phyloP scores from a whole-genome alignment of 2,329 filamentous ascomycete genomes.

The Xylaria sp. region DNA sequence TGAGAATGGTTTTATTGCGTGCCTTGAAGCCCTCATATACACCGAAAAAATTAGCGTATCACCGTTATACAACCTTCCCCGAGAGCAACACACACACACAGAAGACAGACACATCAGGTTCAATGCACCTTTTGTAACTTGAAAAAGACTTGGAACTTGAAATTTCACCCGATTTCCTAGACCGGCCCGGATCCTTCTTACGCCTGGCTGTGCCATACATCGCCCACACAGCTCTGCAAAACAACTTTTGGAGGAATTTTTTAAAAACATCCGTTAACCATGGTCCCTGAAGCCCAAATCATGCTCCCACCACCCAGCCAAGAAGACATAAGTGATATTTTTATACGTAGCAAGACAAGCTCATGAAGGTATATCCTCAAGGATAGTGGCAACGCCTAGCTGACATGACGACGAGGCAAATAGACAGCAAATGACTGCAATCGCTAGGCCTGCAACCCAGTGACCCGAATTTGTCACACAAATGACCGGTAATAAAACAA shows the following conservation, averaged over 20 bases:
- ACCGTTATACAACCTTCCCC: constrained; percentile 4
- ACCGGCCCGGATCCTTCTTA: constrained; percentile 1
- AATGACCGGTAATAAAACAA: constrained; percentile 6
- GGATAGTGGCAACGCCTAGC: constrained; percentile 2
- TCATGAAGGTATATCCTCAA: constrained; percentile 7
- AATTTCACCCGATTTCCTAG: neutral
- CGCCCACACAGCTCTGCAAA: constrained; percentile 3
- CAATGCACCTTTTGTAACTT: neutral
- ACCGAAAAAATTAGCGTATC: constrained; percentile 1
- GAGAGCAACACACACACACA: neutral
- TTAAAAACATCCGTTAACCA: constrained; percentile 5
- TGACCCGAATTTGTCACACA: neutral
- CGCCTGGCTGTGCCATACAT: constrained; percentile 4
- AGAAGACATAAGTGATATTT: constrained; percentile 10
- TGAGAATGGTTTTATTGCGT: constrained; percentile 8
- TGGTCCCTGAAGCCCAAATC: constrained; percentile 4
- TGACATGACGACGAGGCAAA: neutral
- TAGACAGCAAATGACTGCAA: constrained; percentile 1
- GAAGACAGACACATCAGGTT: neutral
- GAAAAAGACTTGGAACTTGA: neutral
- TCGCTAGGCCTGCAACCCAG: neutral
- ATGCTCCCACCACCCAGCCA: constrained; percentile 9
- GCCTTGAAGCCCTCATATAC: neutral
- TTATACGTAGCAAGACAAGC: constrained; percentile 12
- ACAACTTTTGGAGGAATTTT: constrained; percentile 3